Base-by-base conservation (phyloP, 371 early-diverging fungal genomes). In the Coemansia sp. region DNA sequence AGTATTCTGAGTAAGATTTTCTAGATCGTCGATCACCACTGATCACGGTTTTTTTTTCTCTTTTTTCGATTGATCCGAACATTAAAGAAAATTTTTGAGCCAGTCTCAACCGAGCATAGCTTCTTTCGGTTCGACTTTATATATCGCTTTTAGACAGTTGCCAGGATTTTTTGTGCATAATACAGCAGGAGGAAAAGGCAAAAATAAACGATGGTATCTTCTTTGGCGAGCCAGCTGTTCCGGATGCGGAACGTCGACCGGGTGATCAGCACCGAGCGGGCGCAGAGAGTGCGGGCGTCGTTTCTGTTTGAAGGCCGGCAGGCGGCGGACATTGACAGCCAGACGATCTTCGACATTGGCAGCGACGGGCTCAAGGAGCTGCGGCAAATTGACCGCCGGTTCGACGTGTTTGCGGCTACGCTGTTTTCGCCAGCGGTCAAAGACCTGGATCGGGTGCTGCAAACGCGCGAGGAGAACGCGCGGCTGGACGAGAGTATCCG, bases 311-410 rank as follows among this genome's bases (percentile, higher is more conserved):
- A 85, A 54, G 81, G 86, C 6, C 84, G 85, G 69, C 86, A 91
- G 76, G 96, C 96, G 7, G 92, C 93, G 9, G 94, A 95, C 65
- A 83, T 92, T 62, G 94, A 94, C 80, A 80, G 84, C 51, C 94
- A 94, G 57, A 89, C 93, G 39, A 86, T 95, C 60, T 91, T 86
- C 66, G 86, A 89, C 33, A 84, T 96, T 61, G 96, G 92, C 6
- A 77, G 81, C 60, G 87, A 88, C 68, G 96, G 95, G 36, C 85
- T 94, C 39, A 77, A 83, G 52, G 90, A 91, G 59, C 85, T 97
- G 55, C 76, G 78, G 5, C 83, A 84, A 59, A 69, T 89, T 40
- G 87, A 91, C 76, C 55, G 69, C 16, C 77, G 81, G 39, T 94
- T 97, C 58, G 76, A 69, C 20, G 65, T 81, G 9, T 97, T 88